Evolutionary conservation across 257 asterid species (phyloP).

Genomic region (Echites panduratus): DNA sequence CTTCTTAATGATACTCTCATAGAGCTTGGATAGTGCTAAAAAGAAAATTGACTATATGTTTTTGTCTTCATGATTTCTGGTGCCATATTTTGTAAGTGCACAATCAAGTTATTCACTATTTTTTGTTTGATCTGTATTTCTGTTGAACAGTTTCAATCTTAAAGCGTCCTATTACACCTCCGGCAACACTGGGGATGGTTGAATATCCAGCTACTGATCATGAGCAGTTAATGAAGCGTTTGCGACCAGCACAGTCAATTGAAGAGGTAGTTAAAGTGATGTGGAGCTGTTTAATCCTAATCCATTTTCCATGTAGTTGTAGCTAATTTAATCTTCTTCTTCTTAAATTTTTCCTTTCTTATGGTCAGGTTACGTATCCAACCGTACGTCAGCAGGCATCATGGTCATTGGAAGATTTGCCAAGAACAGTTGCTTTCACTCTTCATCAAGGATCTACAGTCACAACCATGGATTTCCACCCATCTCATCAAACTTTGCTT

Average conservation of each 20-base stretch:
- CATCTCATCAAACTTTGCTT: slow-evolving; percentile 73
- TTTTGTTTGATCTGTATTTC: not conserved
- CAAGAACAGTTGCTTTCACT: slow-evolving; percentile 83
- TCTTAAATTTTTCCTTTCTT: slow-evolving; percentile 7
- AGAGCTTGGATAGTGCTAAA: not conserved
- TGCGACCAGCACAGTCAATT: slow-evolving; percentile 87
- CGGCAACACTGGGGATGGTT: slow-evolving; percentile 83
- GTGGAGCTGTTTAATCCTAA: slow-evolving; percentile 12
- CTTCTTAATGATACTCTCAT: not conserved
- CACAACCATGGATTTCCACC: slow-evolving; percentile 92
- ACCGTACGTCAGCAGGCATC: slow-evolving; percentile 78
- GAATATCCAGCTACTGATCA: slow-evolving; percentile 87
- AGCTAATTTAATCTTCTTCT: not conserved
- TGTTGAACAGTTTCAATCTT: slow-evolving; percentile 56
- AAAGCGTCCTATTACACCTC: slow-evolving; percentile 97
- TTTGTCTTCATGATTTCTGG: not conserved
- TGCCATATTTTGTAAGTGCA: not conserved
- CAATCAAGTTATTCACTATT: not conserved
- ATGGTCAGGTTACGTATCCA: slow-evolving; percentile 82
- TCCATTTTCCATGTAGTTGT: not conserved
- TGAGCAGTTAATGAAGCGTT: slow-evolving; percentile 90
- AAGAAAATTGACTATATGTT: not conserved
- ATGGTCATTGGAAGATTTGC: slow-evolving; percentile 85
- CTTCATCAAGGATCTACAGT: slow-evolving; percentile 86
- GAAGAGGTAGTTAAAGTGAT: slow-evolving; percentile 59